Conservation (phyloP, 2,329 filamentous ascomycete species). For the Volutella citrinella region DNA sequence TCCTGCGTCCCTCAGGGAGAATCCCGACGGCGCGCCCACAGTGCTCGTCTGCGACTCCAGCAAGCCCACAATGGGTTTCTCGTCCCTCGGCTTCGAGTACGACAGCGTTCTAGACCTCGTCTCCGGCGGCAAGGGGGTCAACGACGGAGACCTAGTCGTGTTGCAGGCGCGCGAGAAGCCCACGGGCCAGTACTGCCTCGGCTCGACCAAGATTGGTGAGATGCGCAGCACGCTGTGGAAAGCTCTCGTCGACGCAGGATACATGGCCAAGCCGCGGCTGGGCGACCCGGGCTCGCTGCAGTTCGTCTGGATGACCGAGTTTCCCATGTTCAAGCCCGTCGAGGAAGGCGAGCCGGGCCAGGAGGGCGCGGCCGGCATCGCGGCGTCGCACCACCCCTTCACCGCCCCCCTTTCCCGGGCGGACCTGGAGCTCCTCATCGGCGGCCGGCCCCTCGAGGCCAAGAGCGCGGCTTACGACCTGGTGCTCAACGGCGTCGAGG, state of each 20-base stretch:
- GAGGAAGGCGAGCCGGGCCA: conserved; percentile 68
- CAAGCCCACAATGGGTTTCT: conserved; percentile 73
- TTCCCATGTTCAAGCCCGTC: conserved; percentile 85
- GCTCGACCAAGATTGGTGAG: conserved; percentile 70
- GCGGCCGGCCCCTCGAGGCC: conserved; percentile 67
- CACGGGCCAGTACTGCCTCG: conserved; percentile 52
- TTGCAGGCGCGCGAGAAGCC: conserved; percentile 72
- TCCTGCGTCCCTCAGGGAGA: conserved; percentile 60
- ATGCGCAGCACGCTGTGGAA: conserved; percentile 69
- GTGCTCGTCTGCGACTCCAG: conserved; percentile 72
- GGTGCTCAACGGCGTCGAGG: conserved; percentile 90
- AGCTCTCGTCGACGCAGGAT: conserved; percentile 59
- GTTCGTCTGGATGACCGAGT: conserved; percentile 85
- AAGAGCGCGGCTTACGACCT: conserved; percentile 92
- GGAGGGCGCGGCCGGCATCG: conserved; percentile 75
- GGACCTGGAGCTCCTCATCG: conserved; percentile 73
- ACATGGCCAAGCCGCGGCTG: conserved; percentile 45
- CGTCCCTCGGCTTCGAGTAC: conserved; percentile 66
- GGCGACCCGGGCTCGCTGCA: conserved; percentile 46
- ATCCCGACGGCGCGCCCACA: conserved; percentile 74
- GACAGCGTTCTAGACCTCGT: conserved; percentile 50
- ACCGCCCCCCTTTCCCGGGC: conserved; percentile 73
- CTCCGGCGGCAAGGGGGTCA: conserved; percentile 41
- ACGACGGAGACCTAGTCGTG: conserved; percentile 71
- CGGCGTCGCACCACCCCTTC: conserved; percentile 92